phyloP scores from a whole-genome alignment of 2,329 filamentous ascomycete genomes.

The Cyclaneusma minus region DNA sequence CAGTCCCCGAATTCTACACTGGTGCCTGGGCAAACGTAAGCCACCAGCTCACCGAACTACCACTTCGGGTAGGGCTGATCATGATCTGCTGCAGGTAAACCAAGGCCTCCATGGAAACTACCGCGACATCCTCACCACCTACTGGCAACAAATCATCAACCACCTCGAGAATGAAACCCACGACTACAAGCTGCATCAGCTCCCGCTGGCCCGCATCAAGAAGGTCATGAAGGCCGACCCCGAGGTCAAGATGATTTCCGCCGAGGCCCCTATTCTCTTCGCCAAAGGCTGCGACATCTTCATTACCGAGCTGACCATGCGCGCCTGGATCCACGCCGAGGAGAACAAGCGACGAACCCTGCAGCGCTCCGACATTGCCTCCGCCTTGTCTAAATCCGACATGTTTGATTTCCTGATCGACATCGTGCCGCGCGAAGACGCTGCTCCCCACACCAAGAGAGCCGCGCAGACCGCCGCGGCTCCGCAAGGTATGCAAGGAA shows the following conservation, averaged over 20 bases:
- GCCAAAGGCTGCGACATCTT: conserved; percentile 99
- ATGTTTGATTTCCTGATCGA: conserved; percentile 99
- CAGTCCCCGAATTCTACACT: conserved; percentile 80
- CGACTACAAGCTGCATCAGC: conserved; percentile 96
- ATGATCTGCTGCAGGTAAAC: conserved; percentile 50
- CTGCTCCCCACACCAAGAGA: conserved; percentile 70
- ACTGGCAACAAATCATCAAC: conserved; percentile 97
- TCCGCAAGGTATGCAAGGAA: conserved; percentile 29
- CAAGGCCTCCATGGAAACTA: conserved; percentile 87
- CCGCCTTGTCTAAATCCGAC: conserved; percentile 88
- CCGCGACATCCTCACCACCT: conserved; percentile 93
- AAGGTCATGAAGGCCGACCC: conserved; percentile 99
- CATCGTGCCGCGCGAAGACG: conserved; percentile 92
- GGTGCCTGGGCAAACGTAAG: conserved; percentile 89
- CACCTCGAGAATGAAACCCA: conserved; percentile 90
- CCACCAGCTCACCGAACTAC: conserved; percentile 8
- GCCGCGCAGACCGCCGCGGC: conserved; percentile 30
- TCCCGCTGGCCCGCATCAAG: conserved; percentile 96
- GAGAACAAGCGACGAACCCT: conserved; percentile 96
- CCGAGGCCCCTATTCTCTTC: conserved; percentile 93
- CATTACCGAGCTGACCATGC: conserved; percentile 97
- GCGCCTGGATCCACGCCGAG: conserved; percentile 97
- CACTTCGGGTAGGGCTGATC: conserved; percentile 4
- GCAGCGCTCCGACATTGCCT: conserved; percentile 91
- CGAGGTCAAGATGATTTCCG: conserved; percentile 99